phyloP scores from a whole-genome alignment of 306 rosid genomes.

The Cicer cuneatum region DNA sequence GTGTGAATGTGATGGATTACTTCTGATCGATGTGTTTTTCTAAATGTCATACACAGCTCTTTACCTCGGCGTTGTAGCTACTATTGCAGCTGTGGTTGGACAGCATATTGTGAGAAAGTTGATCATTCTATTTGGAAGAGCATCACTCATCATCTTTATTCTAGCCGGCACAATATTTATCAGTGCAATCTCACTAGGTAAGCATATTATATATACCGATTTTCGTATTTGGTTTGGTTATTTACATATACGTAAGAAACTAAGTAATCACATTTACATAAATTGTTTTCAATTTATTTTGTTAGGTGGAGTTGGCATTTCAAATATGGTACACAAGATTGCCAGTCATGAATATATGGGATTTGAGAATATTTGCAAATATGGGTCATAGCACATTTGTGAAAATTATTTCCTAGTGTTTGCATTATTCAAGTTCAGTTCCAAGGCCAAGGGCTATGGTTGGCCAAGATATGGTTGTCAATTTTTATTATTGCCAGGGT shows the following conservation, averaged over 20 bases:
- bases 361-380: constrained; percentile 82
- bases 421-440: not conserved
- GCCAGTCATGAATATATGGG: constrained; percentile 76
- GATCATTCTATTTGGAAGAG: constrained; percentile 73
- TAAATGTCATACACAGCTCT: constrained; percentile 59
- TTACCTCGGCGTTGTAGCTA: constrained; percentile 75
- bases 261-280: no score
- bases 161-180: constrained; percentile 72
- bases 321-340: constrained; percentile 63
- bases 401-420: constrained; percentile 37
- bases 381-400: constrained; percentile 41
- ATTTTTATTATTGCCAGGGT: constrained; percentile 17
- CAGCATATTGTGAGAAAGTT: constrained; percentile 77
- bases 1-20: not conserved
- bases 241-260: not conserved
- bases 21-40: constrained; percentile 6
- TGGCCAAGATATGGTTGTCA: constrained; percentile 24
- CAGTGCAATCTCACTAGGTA: constrained; percentile 83
- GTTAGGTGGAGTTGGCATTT: constrained; percentile 87
- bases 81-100: constrained; percentile 74
- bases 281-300: not conserved
- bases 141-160: constrained; percentile 88
- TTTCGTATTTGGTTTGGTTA: not conserved
- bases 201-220: not conserved
- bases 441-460: constrained; percentile 10